Base-by-base conservation (phyloP, 2,329 filamentous ascomycete genomes). In the Rhynchosporium secalis region DNA sequence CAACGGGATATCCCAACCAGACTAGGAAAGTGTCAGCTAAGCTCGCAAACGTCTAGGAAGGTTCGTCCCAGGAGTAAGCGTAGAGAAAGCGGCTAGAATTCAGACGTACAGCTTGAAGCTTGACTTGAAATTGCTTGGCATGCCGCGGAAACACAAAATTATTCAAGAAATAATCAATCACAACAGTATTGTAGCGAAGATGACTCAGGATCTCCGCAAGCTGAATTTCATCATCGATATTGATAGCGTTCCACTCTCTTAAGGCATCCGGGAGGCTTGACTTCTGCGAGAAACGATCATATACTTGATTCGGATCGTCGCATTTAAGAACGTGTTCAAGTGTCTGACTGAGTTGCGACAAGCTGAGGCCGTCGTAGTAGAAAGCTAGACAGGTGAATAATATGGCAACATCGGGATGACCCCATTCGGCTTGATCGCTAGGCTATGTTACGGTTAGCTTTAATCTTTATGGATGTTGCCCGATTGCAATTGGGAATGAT, bases 351-450 rank as follows among this genome's bases (percentile, higher is more conserved):
- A 87, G 74, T 56, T 88, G 84, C 0, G 68, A 49, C 2, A 77
- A 63, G 1, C 60, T 78, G 0, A 89, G 72, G 0, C 86, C 87
- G 1, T 77, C 72, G 56, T 90, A 88, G 68, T 92, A 92, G 68
- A 88, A 90, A 0, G 82, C 80, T 0, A 92, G 74, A 12, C 83
- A 86, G 0, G 88, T 91, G 1, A 92, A 76, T 0, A 86, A 40
- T 2, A 91, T 86, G 0, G 83, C 79, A 0, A 89, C 85, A 67
- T 92, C 83, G 0, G 87, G 86, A 65, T 92, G 87, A 0, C 86
- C 84, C 70, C 83, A 91, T 67, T 91, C 88, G 0, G 86, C 83
- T 5, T 52, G 49, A 8, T 52, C 49, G 28, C 49, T 52, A 40
- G 49, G 49, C 49, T 52, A 12, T 4, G 33, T n/a, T 13, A 36